Percentiles rank a stretch among this genome's conserved stretches.
Evolutionary conservation across 148 eudicot species (phyloP).

Genomic region (Bassia scoparia): DNA sequence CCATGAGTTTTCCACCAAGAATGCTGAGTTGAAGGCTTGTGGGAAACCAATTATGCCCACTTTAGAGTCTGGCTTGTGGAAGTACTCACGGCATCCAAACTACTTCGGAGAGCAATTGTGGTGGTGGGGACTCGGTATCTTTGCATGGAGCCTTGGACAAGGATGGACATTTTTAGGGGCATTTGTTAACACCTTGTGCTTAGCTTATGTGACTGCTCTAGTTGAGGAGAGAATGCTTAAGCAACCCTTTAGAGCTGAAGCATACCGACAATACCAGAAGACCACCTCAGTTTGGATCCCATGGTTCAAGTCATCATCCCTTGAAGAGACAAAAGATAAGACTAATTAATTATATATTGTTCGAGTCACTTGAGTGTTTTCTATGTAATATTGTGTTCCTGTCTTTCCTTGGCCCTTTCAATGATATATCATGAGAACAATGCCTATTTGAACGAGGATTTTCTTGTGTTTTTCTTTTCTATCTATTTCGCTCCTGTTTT

Average conservation of each 20-base stretch:
- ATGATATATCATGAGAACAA: constrained; percentile 10
- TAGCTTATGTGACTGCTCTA: constrained; percentile 73
- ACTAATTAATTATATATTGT: constrained; percentile 22
- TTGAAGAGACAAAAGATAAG: constrained; percentile 51
- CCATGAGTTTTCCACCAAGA: constrained; percentile 46
- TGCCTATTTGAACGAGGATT: constrained; percentile 16
- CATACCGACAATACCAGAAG: constrained; percentile 67
- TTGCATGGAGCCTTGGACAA: constrained; percentile 67
- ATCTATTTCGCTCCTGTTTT: not conserved
- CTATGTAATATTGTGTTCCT: constrained; percentile 29
- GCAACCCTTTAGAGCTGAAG: constrained; percentile 58
- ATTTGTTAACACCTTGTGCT: constrained; percentile 60
- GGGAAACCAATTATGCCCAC: constrained; percentile 46
- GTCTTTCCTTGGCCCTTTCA: constrained; percentile 3
- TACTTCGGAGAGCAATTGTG: constrained; percentile 95
- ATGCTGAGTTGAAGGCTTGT: constrained; percentile 43
- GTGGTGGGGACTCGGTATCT: constrained; percentile 94
- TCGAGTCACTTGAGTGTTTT: constrained; percentile 8
- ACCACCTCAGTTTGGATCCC: constrained; percentile 87
- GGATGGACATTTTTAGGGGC: constrained; percentile 64
- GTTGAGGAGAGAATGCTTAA: constrained; percentile 78
- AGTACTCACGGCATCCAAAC: constrained; percentile 84
- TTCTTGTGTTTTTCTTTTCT: constrained; percentile 1
- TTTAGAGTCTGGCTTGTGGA: constrained; percentile 76
- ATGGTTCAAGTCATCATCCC: constrained; percentile 63